These are phyloP conservation scores for Cinnamomum chago DNA, from an alignment of 164 flowering plant genomes.

Conservation along the genomic window DNA sequence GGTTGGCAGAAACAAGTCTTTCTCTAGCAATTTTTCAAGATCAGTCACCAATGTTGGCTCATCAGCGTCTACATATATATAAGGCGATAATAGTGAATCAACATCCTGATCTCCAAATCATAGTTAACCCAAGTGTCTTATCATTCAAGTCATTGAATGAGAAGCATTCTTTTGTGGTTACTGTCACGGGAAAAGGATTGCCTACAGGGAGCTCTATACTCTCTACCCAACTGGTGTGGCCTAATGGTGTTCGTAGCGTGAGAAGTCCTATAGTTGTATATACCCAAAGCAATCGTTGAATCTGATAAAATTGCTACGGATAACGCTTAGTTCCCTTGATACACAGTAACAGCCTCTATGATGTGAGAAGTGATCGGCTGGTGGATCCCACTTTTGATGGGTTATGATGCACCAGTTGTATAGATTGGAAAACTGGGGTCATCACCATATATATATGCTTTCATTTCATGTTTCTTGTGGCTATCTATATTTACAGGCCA, in stretches of 20 bases:
- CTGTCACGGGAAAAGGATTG: conserved; percentile 26
- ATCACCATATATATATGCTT: too few species aligned
- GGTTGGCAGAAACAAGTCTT: neutral
- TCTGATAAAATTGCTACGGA: too few species aligned
- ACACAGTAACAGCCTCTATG: too few species aligned
- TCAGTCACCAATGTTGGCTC: conserved; percentile 46
- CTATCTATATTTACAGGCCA: too few species aligned
- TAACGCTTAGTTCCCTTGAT: too few species aligned
- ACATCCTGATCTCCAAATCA: conserved; percentile 6
- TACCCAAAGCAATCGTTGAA: too few species aligned
- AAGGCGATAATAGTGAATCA: conserved; percentile 11
- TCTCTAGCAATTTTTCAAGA: conserved; percentile 16
- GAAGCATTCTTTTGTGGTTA: conserved; percentile 33
- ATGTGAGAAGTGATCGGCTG: too few species aligned
- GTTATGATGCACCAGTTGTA: too few species aligned
- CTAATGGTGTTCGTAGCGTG: conserved; percentile 21
- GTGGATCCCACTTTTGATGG: too few species aligned
- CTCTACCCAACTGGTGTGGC: conserved; percentile 51
- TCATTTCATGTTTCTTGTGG: too few species aligned
- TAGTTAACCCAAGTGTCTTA: conserved; percentile 26
- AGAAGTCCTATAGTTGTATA: too few species aligned
- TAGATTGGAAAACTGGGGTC: too few species aligned
- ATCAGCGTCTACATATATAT: conserved; percentile 29
- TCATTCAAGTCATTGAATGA: conserved; percentile 31
- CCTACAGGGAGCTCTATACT: neutral